Conservation (phyloP, 2,329 filamentous ascomycete species). For the Botrytis sinoallii region DNA sequence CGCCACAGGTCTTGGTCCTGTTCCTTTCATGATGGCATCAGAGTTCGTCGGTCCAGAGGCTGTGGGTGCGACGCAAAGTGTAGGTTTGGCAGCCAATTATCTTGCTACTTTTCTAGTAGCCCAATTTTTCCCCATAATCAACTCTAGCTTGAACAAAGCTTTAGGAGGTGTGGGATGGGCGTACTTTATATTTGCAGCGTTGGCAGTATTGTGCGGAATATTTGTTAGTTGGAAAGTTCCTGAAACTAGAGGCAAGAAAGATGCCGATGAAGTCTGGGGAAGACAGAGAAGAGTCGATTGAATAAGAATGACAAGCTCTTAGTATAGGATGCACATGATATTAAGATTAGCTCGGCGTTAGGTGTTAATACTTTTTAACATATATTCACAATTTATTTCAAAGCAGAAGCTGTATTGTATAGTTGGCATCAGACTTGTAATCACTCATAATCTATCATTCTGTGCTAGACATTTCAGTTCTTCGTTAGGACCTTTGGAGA, state of each 20-base stretch:
- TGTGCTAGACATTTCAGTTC: neutral
- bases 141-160: slow-evolving; percentile 62
- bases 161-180: slow-evolving; percentile 73
- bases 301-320: neutral
- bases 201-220: slow-evolving; percentile 64
- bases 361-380: neutral
- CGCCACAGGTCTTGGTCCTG: slow-evolving; percentile 84
- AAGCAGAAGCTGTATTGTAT: neutral
- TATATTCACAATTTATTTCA: neutral
- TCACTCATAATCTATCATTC: neutral
- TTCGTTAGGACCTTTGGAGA: neutral
- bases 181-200: slow-evolving; percentile 83
- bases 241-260: slow-evolving; percentile 82
- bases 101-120: slow-evolving; percentile 87
- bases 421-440: neutral
- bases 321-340: neutral
- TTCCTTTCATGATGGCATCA: slow-evolving; percentile 90
- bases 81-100: slow-evolving; percentile 84
- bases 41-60: slow-evolving; percentile 89
- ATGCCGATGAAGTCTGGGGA: slow-evolving; percentile 89
- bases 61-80: slow-evolving; percentile 86
- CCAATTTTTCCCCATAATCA: slow-evolving; percentile 89
- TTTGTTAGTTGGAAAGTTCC: slow-evolving; percentile 77
- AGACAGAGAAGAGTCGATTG: slow-evolving; percentile 46
- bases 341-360: neutral